Conservation (phyloP, 176 grass and related monocot species). For the Aegilops sharonensis region DNA sequence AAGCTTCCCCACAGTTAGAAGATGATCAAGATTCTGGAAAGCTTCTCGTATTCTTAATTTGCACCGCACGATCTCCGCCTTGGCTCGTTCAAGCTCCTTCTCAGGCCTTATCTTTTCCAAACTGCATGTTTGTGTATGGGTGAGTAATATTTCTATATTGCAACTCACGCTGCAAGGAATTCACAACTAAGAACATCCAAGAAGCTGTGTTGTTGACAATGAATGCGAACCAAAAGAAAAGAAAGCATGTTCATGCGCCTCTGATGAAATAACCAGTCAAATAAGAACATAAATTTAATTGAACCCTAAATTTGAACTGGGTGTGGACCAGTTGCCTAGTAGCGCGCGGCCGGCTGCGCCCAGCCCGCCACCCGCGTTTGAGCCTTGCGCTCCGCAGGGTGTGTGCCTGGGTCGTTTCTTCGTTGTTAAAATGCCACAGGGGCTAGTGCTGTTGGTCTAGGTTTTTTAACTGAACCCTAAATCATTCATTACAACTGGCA, state of each 20-base stretch:
- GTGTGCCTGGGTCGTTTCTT: background rate
- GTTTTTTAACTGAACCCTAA: background rate
- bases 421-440: background rate
- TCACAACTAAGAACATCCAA: slow-evolving; percentile 20
- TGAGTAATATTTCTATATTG: slow-evolving; percentile 10
- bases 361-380: background rate
- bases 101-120: slow-evolving; percentile 95
- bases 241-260: background rate
- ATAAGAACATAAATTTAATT: background rate
- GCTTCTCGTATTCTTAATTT: slow-evolving; percentile 78
- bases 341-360: background rate
- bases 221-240: background rate
- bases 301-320: background rate
- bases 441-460: background rate
- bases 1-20: slow-evolving; percentile 61
- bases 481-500: background rate
- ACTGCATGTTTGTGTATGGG: slow-evolving; percentile 41
- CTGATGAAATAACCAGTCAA: slow-evolving; percentile 1
- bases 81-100: slow-evolving; percentile 94
- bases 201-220: background rate
- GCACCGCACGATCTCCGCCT: slow-evolving; percentile 69
- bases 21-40: slow-evolving; percentile 61
- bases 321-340: background rate
- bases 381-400: background rate
- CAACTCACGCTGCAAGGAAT: background rate